Evolutionary conservation across 1,139 yeast genomes (phyloP).

Genomic region (Pichia terricola): DNA sequence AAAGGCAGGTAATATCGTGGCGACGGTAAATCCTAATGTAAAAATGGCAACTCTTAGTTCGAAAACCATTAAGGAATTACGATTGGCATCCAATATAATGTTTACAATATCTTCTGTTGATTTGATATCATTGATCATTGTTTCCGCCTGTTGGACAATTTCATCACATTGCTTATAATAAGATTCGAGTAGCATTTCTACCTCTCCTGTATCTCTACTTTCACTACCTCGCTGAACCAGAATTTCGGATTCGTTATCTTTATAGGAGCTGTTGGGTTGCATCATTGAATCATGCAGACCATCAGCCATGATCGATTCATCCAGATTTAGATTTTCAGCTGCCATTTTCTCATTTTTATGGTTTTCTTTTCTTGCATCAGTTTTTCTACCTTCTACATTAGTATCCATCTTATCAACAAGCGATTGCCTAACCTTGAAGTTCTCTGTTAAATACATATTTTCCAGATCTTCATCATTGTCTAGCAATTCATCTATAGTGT

Average conservation of each 20-base stretch:
- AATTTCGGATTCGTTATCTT: background rate
- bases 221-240: slow-evolving; percentile 9
- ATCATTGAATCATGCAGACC: background rate
- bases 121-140: slow-evolving; percentile 71
- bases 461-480: slow-evolving; percentile 88
- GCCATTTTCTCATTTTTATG: background rate
- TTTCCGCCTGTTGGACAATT: slow-evolving; percentile 87
- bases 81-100: slow-evolving; percentile 86
- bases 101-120: slow-evolving; percentile 96
- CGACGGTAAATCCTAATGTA: slow-evolving; percentile 76
- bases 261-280: background rate
- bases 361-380: background rate
- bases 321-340: background rate
- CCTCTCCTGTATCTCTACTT: slow-evolving; percentile 46
- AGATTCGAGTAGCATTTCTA: slow-evolving; percentile 85
- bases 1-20: slow-evolving; percentile 67
- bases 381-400: background rate
- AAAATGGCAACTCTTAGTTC: slow-evolving; percentile 80
- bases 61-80: slow-evolving; percentile 86
- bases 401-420: slow-evolving; percentile 10
- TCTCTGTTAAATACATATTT: slow-evolving; percentile 65
- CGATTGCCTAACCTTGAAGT: slow-evolving; percentile 14
- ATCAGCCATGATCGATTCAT: background rate
- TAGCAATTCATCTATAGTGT: slow-evolving; percentile 61
- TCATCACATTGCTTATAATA: slow-evolving; percentile 95